Percentiles rank a stretch among this genome's conserved stretches.
These are phyloP conservation scores for Podaxis sp. DNA, from an alignment of 768 basidiomycete genomes.

Conservation along the genomic window DNA sequence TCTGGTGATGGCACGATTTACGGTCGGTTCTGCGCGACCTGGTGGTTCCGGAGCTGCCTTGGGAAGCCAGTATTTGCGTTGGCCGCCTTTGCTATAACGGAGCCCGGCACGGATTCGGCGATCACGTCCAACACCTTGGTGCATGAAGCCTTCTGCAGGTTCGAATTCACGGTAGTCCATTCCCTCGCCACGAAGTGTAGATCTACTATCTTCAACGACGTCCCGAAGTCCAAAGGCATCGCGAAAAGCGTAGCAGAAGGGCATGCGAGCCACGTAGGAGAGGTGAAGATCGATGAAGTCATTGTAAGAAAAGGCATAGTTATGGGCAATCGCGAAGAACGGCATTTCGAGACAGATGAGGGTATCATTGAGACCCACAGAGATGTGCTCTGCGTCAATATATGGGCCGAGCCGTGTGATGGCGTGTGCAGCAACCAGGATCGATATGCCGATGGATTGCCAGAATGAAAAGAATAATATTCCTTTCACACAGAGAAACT, in stretches of 20 bases:
- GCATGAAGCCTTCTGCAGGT: slow-evolving; percentile 90
- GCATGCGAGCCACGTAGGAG: slow-evolving; percentile 82
- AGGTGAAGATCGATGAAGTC: slow-evolving; percentile 68
- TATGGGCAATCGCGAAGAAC: slow-evolving; percentile 90
- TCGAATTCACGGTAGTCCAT: slow-evolving; percentile 97
- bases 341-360: slow-evolving; percentile 98
- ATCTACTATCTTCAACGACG: slow-evolving; percentile 78
- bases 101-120: slow-evolving; percentile 87
- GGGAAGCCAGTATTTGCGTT: slow-evolving; percentile 94
- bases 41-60: slow-evolving; percentile 43
- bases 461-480: slow-evolving; percentile 99
- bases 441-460: slow-evolving; percentile 85
- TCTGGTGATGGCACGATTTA: slow-evolving; percentile 37
- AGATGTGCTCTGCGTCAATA: slow-evolving; percentile 84
- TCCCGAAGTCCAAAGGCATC: slow-evolving; percentile 88
- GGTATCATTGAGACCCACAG: slow-evolving; percentile 83
- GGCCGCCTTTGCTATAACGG: slow-evolving; percentile 87
- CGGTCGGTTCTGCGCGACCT: slow-evolving; percentile 34
- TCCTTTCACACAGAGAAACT: slow-evolving; percentile 98
- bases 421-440: slow-evolving; percentile 77
- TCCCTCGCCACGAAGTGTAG: slow-evolving; percentile 81
- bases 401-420: slow-evolving; percentile 84
- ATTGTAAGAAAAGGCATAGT: slow-evolving; percentile 88
- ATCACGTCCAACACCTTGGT: slow-evolving; percentile 84
- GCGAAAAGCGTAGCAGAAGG: slow-evolving; percentile 77